Conservation (phyloP, 305 asterid species). For the Plantago rigida region DNA sequence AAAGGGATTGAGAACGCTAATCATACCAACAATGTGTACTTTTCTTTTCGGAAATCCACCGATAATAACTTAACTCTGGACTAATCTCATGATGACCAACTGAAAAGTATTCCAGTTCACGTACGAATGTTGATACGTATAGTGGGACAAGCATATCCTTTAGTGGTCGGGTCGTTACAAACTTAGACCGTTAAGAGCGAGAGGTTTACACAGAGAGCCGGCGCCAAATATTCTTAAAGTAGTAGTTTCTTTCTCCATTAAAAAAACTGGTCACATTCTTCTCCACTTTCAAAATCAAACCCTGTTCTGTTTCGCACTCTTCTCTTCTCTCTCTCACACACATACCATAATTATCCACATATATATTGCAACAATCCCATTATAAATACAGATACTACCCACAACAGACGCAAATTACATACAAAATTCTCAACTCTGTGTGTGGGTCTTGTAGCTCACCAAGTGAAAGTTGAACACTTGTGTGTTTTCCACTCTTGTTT, state of each 20-base stretch:
- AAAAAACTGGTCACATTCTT: not conserved
- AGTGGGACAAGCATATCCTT: no score
- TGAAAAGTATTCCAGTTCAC: no score
- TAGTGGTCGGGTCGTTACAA: no score
- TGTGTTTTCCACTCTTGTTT: constrained; percentile 1
- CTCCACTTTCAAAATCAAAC: not conserved
- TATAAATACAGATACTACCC: constrained; percentile 1
- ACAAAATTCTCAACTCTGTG: not conserved
- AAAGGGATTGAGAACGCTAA: no score
- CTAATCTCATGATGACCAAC: no score
- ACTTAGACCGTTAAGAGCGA: constrained; percentile 22
- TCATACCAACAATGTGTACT: no score
- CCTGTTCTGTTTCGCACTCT: not conserved
- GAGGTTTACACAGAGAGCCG: constrained; percentile 31
- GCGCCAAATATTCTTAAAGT: constrained; percentile 32
- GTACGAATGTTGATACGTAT: no score
- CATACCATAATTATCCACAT: constrained; percentile 5
- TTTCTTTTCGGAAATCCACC: no score
- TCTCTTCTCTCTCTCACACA: not conserved
- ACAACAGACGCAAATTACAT: not conserved
- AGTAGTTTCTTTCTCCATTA: not conserved
- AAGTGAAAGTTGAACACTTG: not conserved
- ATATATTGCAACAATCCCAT: not conserved
- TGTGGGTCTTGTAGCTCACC: not conserved
- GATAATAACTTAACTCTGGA: no score